phyloP scores from a whole-genome alignment of 306 rosid genomes.

The Hippophae rhamnoides region DNA sequence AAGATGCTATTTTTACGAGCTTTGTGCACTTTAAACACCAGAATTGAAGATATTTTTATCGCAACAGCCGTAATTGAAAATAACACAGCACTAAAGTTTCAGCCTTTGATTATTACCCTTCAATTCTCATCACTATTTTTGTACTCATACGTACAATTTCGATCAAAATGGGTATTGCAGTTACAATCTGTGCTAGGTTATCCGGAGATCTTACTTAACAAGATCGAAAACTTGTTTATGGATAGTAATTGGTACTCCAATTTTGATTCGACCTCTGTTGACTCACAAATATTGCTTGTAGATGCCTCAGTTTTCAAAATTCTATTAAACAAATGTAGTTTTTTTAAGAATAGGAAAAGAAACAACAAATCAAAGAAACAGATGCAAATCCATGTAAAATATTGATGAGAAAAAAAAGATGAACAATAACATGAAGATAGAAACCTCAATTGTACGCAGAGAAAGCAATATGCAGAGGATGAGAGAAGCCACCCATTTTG shows the following conservation, averaged over 20 bases:
- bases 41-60: too few relatives aligned
- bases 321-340: background rate
- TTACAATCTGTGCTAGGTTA: background rate
- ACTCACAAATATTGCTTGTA: background rate
- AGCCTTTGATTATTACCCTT: too few relatives aligned
- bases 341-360: background rate
- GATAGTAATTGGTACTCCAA: background rate
- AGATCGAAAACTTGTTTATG: background rate
- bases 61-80: too few relatives aligned
- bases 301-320: background rate
- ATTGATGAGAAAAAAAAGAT: constrained; percentile 6
- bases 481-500: constrained; percentile 26
- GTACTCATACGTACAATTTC: background rate
- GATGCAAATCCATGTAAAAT: background rate
- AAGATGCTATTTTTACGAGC: too few relatives aligned
- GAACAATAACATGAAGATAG: background rate
- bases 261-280: background rate
- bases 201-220: background rate
- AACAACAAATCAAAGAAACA: constrained; percentile 1
- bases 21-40: too few relatives aligned
- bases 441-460: constrained; percentile 25
- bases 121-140: too few relatives aligned
- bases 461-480: constrained; percentile 17
- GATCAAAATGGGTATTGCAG: background rate
- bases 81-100: too few relatives aligned